phyloP scores from a whole-genome alignment of 164 flowering plant species.

The Kingdonia uniflora region DNA sequence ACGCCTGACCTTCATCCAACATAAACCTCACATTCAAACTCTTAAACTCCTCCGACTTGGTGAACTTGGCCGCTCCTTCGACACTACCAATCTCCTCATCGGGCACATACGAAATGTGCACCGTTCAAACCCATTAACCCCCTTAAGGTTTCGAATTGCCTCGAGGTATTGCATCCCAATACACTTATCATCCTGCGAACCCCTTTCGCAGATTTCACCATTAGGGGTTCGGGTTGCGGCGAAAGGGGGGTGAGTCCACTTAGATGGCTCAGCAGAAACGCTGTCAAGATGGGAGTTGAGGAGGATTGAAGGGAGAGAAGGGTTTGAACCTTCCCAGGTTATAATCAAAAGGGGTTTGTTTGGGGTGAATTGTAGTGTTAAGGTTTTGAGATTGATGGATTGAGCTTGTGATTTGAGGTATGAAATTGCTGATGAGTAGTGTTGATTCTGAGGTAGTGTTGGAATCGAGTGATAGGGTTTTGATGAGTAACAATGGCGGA shows the following conservation, averaged over 20 bases:
- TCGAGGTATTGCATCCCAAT: constrained; percentile 46
- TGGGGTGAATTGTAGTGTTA: constrained; percentile 36
- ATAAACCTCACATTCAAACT: constrained; percentile 68
- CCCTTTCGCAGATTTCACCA: constrained; percentile 82
- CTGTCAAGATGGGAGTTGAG: constrained; percentile 91
- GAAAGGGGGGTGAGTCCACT: too few species aligned
- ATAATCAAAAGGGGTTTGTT: constrained; percentile 60
- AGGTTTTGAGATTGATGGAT: constrained; percentile 36
- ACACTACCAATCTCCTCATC: constrained; percentile 89
- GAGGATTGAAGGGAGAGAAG: constrained; percentile 68
- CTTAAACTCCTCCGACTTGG: constrained; percentile 38
- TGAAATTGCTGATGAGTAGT: constrained; percentile 73
- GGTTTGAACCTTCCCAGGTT: constrained; percentile 65
- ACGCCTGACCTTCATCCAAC: constrained; percentile 91
- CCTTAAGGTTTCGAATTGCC: constrained; percentile 31
- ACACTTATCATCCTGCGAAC: constrained; percentile 89
- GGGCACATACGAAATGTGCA: constrained; percentile 61
- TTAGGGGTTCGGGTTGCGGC: too few species aligned
- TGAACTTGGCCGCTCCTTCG: constrained; percentile 58
- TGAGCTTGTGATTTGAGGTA: constrained; percentile 37
- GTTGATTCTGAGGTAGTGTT: constrained; percentile 52
- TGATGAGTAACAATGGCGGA: too few species aligned
- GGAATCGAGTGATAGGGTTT: constrained; percentile 51
- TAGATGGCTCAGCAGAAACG: constrained; percentile 67
- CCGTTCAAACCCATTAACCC: constrained; percentile 31